phyloP scores from a whole-genome alignment of 2,329 filamentous ascomycete species.

The Sarocladium strictum region DNA sequence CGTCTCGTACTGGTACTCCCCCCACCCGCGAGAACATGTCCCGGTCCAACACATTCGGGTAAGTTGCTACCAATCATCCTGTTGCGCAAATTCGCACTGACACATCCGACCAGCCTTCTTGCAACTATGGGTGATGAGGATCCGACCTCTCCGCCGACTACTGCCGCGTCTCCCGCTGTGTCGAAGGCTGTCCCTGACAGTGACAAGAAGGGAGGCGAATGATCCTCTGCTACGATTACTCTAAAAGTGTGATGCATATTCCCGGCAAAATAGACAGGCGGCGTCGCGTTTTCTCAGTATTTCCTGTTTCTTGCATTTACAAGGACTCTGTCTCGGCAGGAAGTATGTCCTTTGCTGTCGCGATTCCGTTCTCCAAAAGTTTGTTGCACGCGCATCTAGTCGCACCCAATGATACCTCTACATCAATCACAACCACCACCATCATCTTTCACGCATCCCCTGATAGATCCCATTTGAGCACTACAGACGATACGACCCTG shows the following conservation, averaged over 20 bases:
- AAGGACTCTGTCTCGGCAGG: slow-evolving; percentile 23
- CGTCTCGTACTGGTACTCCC: slow-evolving; percentile 85
- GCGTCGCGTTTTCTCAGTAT: slow-evolving; percentile 16
- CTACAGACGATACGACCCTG: background rate
- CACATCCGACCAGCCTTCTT: slow-evolving; percentile 37
- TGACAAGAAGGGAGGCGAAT: slow-evolving; percentile 48
- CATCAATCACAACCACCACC: slow-evolving; percentile 3
- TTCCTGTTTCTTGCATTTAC: slow-evolving; percentile 38
- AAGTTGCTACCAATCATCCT: slow-evolving; percentile 32
- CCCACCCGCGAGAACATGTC: slow-evolving; percentile 53
- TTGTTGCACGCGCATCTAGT: slow-evolving; percentile 32
- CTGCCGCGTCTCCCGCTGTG: slow-evolving; percentile 59
- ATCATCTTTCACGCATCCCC: background rate
- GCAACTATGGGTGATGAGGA: slow-evolving; percentile 57
- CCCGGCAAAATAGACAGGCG: slow-evolving; percentile 41
- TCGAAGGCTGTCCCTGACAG: slow-evolving; percentile 55
- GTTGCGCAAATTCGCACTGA: slow-evolving; percentile 6
- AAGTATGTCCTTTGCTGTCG: background rate
- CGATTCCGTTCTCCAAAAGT: slow-evolving; percentile 29
- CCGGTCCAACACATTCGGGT: slow-evolving; percentile 92
- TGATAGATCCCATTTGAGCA: slow-evolving; percentile 2
- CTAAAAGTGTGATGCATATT: slow-evolving; percentile 36
- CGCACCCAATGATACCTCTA: slow-evolving; percentile 41
- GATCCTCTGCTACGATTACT: slow-evolving; percentile 24
- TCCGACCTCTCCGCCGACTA: slow-evolving; percentile 64